Evolutionary conservation across 192 early-diverging fungal species (phyloP).

Genomic region (Rhizoclosmatium sp.): DNA sequence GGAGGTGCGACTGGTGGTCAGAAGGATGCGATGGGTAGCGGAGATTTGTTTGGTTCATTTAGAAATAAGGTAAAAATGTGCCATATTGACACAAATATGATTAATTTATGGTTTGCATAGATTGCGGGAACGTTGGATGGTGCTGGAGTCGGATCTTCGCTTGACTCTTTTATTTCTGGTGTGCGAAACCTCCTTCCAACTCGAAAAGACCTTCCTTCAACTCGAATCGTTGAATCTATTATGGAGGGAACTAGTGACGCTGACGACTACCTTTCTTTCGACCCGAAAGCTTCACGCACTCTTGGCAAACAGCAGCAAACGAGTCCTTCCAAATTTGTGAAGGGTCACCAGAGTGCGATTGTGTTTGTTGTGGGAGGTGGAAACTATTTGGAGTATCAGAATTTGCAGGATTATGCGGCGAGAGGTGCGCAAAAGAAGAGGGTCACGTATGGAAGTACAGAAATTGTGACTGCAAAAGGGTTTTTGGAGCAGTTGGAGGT

Average conservation of each 20-base stretch:
- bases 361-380: conserved; percentile 99
- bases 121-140: conserved; percentile 55
- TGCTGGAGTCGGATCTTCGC: conserved; percentile 53
- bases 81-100: not conserved
- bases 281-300: conserved; percentile 73
- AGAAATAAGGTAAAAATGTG: conserved; percentile 49
- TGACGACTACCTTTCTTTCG: conserved; percentile 90
- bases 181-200: conserved; percentile 95
- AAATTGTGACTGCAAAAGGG: conserved; percentile 78
- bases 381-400: conserved; percentile 98
- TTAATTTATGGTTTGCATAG: conserved; percentile 13
- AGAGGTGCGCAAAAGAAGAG: conserved; percentile 66
- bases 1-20: not conserved
- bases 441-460: conserved; percentile 95
- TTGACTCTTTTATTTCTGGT: conserved; percentile 73
- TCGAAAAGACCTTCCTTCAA: conserved; percentile 87
- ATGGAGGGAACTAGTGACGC: conserved; percentile 73
- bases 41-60: conserved; percentile 58
- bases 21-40: not conserved
- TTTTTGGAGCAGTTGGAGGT: conserved; percentile 83
- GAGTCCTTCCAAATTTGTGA: not conserved
- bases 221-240: conserved; percentile 82
- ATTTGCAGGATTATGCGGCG: conserved; percentile 85
- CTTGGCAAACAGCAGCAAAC: not conserved
- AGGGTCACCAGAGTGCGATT: conserved; percentile 84